phyloP scores from a whole-genome alignment of 2,329 filamentous ascomycete genomes.

The Botryosphaeria agaves region DNA sequence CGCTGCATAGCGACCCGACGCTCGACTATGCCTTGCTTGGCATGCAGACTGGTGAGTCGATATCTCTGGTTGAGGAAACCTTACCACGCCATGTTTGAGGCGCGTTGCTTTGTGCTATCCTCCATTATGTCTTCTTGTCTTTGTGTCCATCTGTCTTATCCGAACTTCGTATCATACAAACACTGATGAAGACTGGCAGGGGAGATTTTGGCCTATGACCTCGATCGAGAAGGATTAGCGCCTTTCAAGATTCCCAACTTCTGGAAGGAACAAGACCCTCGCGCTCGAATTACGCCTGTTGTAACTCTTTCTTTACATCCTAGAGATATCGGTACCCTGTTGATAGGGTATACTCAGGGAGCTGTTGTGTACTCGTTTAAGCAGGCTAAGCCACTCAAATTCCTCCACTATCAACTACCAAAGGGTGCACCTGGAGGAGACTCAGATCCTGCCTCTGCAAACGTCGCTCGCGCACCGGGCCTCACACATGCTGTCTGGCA shows the following conservation, averaged over 20 bases:
- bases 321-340: conserved; percentile 74
- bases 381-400: conserved; percentile 61
- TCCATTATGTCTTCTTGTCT: too few species aligned
- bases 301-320: conserved; percentile 76
- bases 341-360: conserved; percentile 76
- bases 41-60: conserved; percentile 43
- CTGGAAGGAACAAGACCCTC: conserved; percentile 59
- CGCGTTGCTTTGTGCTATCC: too few species aligned
- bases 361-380: conserved; percentile 91
- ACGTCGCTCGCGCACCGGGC: conserved; percentile 49
- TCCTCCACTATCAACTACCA: conserved; percentile 69
- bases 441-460: conserved; percentile 43
- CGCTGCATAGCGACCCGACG: conserved; percentile 68
- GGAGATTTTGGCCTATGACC: conserved; percentile 80
- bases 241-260: conserved; percentile 75
- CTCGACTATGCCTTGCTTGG: conserved; percentile 88
- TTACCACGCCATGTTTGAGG: too few species aligned
- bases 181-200: too few species aligned
- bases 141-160: too few species aligned
- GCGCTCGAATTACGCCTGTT: conserved; percentile 45
- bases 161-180: too few species aligned
- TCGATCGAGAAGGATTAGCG: conserved; percentile 63
- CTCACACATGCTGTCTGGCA: conserved; percentile 84
- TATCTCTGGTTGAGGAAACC: too few species aligned
- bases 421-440: conserved; percentile 67